phyloP scores from a whole-genome alignment of 2,329 filamentous ascomycete genomes.

The Bipolaris victoriae region DNA sequence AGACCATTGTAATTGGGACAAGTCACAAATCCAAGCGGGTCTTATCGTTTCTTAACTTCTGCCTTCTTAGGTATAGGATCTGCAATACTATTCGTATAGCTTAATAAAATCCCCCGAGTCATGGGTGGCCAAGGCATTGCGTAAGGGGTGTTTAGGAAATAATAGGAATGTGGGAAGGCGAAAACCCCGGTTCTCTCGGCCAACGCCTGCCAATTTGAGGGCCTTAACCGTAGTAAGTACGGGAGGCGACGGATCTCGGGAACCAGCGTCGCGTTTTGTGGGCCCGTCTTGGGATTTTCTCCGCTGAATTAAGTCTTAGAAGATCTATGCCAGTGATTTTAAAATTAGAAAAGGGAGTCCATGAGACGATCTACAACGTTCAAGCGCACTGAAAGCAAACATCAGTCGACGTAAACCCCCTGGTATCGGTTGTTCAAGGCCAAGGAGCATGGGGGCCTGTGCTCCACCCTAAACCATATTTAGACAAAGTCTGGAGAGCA shows the following conservation, averaged over 20 bases:
- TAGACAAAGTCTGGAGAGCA: too few species aligned
- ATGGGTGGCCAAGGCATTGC: slow-evolving; percentile 1
- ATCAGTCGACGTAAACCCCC: too few species aligned
- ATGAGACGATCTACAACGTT: neutral
- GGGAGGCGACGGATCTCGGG: slow-evolving; percentile 2
- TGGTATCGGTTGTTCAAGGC: neutral
- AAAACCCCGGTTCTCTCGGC: slow-evolving; percentile 1
- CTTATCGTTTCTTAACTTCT: slow-evolving; percentile 13
- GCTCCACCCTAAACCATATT: too few species aligned
- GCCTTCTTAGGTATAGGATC: slow-evolving; percentile 3
- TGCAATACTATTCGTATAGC: neutral
- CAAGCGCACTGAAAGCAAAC: too few species aligned
- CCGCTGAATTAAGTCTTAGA: slow-evolving; percentile 4
- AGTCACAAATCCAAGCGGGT: neutral
- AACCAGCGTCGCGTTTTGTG: neutral
- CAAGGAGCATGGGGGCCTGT: neutral
- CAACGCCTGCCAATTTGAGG: slow-evolving; percentile 3
- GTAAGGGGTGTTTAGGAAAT: slow-evolving; percentile 1
- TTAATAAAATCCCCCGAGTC: neutral
- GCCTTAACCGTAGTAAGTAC: slow-evolving; percentile 2
- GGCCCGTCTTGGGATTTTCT: neutral
- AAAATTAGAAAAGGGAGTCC: slow-evolving; percentile 3
- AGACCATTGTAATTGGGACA: neutral
- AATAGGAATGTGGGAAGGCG: neutral
- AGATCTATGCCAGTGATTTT: neutral